Conservation (phyloP, 2,329 filamentous ascomycete species). For the Fusarium lateritium region DNA sequence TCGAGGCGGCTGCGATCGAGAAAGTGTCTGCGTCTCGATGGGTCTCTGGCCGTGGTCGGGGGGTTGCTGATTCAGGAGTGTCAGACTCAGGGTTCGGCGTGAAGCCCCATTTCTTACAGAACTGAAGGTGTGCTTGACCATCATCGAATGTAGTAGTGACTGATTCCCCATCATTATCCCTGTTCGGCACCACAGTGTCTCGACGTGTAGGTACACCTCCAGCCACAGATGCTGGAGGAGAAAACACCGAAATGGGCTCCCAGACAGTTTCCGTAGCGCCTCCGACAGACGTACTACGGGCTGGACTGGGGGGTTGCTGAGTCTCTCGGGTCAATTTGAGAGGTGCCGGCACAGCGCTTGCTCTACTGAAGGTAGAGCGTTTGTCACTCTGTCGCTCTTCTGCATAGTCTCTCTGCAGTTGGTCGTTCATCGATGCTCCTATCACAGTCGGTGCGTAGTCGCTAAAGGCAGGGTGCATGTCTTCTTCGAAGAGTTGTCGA, state of each 20-base stretch:
- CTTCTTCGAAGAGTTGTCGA: constrained; percentile 17
- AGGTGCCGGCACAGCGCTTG: constrained; percentile 25
- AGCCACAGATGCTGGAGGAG: constrained; percentile 2
- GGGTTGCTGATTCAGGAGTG: neutral
- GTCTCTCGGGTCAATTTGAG: constrained; percentile 1
- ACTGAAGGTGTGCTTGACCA: constrained; percentile 25
- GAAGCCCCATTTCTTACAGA: constrained; percentile 23
- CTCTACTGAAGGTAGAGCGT: constrained; percentile 20
- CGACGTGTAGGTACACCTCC: neutral
- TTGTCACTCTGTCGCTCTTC: neutral
- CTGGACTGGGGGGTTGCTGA: constrained; percentile 1
- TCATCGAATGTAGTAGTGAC: constrained; percentile 1
- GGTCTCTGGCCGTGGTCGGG: neutral
- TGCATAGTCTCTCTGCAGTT: neutral
- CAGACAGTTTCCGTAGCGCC: constrained; percentile 15
- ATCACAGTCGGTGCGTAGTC: constrained; percentile 29
- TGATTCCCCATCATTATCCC: neutral
- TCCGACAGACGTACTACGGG: neutral
- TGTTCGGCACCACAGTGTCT: neutral
- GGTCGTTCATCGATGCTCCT: constrained; percentile 4
- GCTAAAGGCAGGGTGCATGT: constrained; percentile 40
- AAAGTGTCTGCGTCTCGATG: neutral
- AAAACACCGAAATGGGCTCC: constrained; percentile 29
- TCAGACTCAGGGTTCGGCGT: neutral
- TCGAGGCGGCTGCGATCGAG: constrained; percentile 27